phyloP scores from a whole-genome alignment of 208 protist genomes.

The Crithidia expoeki region DNA sequence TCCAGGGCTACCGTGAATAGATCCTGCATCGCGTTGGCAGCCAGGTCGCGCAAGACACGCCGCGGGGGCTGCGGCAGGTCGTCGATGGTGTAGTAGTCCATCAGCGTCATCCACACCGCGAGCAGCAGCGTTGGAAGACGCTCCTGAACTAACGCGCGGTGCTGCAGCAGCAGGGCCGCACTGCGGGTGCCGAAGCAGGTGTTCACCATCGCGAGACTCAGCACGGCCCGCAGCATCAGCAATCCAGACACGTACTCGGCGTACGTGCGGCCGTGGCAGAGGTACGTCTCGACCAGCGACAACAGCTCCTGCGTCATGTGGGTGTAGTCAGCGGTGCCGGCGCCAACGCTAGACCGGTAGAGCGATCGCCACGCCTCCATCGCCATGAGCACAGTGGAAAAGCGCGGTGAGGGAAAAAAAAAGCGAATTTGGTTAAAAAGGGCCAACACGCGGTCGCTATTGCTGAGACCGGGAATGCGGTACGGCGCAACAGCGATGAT shows the following conservation, averaged over 20 bases:
- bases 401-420: slow-evolving; percentile 52
- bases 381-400: slow-evolving; percentile 65
- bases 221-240: slow-evolving; percentile 60
- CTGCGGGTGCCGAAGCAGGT: slow-evolving; percentile 7
- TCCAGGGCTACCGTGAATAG: slow-evolving; percentile 60
- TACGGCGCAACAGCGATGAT: slow-evolving; percentile 60
- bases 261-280: slow-evolving; percentile 47
- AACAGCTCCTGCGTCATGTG: slow-evolving; percentile 63
- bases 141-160: slow-evolving; percentile 47
- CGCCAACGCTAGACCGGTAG: slow-evolving; percentile 48
- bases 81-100: slow-evolving; percentile 36
- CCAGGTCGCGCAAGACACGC: slow-evolving; percentile 54
- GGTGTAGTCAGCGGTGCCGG: slow-evolving; percentile 46
- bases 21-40: slow-evolving; percentile 56
- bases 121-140: slow-evolving; percentile 54
- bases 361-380: slow-evolving; percentile 75
- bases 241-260: slow-evolving; percentile 63
- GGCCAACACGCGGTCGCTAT: slow-evolving; percentile 60
- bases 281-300: slow-evolving; percentile 44
- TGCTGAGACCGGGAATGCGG: slow-evolving; percentile 37
- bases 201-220: slow-evolving; percentile 44
- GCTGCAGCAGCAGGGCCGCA: slow-evolving; percentile 35
- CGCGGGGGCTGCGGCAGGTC: slow-evolving; percentile 29
- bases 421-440: slow-evolving; percentile 67
- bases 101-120: slow-evolving; percentile 55